Evolutionary conservation across 2,329 filamentous ascomycete species (phyloP), one percentile per base, ranked within the genome.

Genomic region (Aspergillus aculeatinus): DNA sequence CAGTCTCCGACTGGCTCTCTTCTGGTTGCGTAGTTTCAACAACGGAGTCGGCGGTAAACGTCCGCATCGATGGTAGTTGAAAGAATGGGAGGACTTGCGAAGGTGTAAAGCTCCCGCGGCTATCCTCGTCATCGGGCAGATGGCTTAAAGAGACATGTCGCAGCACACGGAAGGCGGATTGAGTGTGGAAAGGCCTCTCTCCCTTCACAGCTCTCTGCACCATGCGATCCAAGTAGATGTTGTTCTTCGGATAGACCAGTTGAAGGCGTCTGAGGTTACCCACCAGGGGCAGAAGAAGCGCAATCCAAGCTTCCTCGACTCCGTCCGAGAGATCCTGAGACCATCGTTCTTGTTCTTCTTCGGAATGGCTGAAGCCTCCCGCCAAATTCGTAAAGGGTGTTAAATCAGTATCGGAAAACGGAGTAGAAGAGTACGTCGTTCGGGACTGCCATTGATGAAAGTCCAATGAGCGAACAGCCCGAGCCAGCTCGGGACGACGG

Each of bases 241-340:
- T 66, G 3, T 61, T 25, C n/a, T 60, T 61, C 4, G 62, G 63
- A 50, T 71, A 70, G 1, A 60, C 52, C 31, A 73, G 27, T 7
- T 58, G 60, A 7, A 72, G 62, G 21, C 61, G 60, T 35, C 60
- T 51, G 4, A 73, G 47, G 3, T 71, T 72, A 48, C 35, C 67
- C n/a, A 66, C 59, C 9, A 71, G 48, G 2, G 70, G 68, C 6
- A 72, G 56, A 23, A 68, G 57, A 21, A 72, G 60, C 1, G 70
- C 70, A 29, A 68, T 61, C 70, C 71, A 73, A 1, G 70, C 64
- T 27, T 73, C 70, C 12, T 61, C 63, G 1, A 64, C 56, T 16
- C 67, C 67, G 9, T 60, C n/a, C 2, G 48, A 51, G 25, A 73
- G 67, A 47, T 66, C 61, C 29, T 65, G 49, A 33, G 57, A 55